Evolutionary conservation across 176 grass and related monocot genomes (phyloP), one percentile per base, ranked within the genome.

Genomic region (Cenchrus purpureus): DNA sequence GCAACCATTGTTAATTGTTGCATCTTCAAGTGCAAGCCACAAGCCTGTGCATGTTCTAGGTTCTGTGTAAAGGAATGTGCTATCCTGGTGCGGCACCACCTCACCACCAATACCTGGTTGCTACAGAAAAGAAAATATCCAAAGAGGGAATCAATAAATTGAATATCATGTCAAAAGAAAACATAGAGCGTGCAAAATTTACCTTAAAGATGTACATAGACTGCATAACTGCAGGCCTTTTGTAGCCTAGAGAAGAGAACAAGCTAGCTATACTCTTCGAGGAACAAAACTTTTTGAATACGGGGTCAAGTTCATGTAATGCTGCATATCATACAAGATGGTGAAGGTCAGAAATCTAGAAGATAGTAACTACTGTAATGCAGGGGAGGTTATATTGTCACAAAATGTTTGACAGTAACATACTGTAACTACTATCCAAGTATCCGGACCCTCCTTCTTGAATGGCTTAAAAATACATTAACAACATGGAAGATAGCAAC

Each of bases 201-300:
- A 95, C 96, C 96, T 98, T 98, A 92, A 98, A 98, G 37, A 95
- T 98, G 85, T 98, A 98, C 96, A 95, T 98, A 22, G 93, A 98
- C 82, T 98, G 96, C 75, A 95, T 89, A 73, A 98, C 89, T 20
- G 87, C 87, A 72, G 93, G 93, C 70, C 89, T 94, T 89, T 86
- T 94, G 88, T 98, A 98, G 51, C 73, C 70, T 88, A 98, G 87
- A 76, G 96, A 98, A 63, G 79, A 91, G 77, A 98, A 86, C 31
- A 95, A 70, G 10, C 91, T 91, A 40, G 77, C 82, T 15, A 94
- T 6, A 79, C 87, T 91, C 77, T 89, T 89, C 3, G 89, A 87
- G 42, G 77, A 92, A 42, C 78, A 85, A 53, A 94, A 92, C 59
- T 84, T 94, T 67, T 84, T 98, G 80, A 98, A 98, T 72, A 98